These are phyloP conservation scores for Salix viminalis DNA, from an alignment of 345 rosid species.

Conservation along the genomic window DNA sequence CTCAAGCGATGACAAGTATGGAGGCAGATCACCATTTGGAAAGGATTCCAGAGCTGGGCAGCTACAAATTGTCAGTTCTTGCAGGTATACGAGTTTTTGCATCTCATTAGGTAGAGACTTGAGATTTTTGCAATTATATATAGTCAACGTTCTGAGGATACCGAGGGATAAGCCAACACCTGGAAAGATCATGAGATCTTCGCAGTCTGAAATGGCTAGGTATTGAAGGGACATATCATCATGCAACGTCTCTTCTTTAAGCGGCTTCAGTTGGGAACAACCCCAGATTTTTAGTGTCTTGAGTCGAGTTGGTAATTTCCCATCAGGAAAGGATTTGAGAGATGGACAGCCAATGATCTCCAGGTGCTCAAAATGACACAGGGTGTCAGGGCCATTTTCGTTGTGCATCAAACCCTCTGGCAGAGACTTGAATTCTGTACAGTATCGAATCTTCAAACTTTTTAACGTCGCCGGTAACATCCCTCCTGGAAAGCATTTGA, in stretches of 20 bases:
- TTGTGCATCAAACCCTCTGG: neutral
- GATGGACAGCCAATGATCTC: constrained; percentile 18
- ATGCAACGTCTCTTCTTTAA: constrained; percentile 8
- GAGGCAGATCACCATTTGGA: constrained; percentile 18
- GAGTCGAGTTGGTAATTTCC: constrained; percentile 6
- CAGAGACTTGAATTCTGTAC: neutral
- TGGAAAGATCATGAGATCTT: constrained; percentile 4
- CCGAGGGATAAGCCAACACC: neutral
- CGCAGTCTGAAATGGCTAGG: neutral
- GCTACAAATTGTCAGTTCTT: neutral
- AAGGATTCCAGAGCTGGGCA: constrained; percentile 13
- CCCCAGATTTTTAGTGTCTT: constrained; percentile 8
- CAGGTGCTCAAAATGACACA: neutral
- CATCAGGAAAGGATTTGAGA: constrained; percentile 7
- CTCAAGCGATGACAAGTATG: constrained; percentile 4
- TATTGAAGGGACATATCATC: constrained; percentile 11
- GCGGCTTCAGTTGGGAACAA: constrained; percentile 1
- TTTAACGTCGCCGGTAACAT: neutral
- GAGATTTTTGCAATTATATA: neutral
- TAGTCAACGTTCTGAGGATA: neutral
- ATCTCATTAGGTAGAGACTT: constrained; percentile 12
- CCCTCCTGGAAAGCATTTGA: constrained; percentile 3
- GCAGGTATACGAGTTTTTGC: constrained; percentile 13
- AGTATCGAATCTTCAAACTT: neutral
- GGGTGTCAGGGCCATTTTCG: neutral